Base-by-base conservation (phyloP, 2,329 filamentous ascomycete genomes). In the Aspergillus neoniger region DNA sequence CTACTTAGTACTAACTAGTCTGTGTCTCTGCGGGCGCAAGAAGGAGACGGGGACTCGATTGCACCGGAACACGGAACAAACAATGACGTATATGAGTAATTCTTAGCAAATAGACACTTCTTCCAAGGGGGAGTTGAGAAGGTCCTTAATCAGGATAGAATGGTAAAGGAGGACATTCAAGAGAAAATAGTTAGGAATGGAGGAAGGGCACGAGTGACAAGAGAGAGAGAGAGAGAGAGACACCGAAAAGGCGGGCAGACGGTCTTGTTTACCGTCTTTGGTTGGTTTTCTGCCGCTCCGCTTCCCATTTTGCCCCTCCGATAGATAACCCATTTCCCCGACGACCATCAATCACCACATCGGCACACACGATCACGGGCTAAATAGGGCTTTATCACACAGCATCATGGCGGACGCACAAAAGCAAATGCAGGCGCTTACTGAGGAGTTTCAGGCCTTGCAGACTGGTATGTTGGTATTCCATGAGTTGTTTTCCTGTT, bases 361-460 rank as follows among this genome's bases (percentile, higher is more conserved):
- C 7, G 1, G 7, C 59, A 32, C 14, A 25, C n/a, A 28, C 54
- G 21, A 30, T 38, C 8, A 32, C 30, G 30, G 30, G 3, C 30
- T 32, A 3, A 32, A 12, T 36, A 15, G 12, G 10, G 32, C 14
- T 36, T 36, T 36, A 5, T 36, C 32, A 21, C 28, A 9, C 10
- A 21, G 51, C 48, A 75, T 52, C 50, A 92, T 92, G 88, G 85
- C 88, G 59, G 88, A 91, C 64, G 77, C 85, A 64, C 91, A 96
- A 75, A 90, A 89, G 63, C 86, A 86, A 71, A 83, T 97, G 25
- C 93, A 97, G 79, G 81, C 83, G 56, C 85, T 97, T 47, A 92
- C 92, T 0, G 92, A 97, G 55, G 89, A 96, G 66, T 98, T 90
- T 74, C 89, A 93, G 74, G 89, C 90, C 73, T 82, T 97, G 28